phyloP scores from a whole-genome alignment of 257 asterid genomes.

The Lithospermum erythrorhizon region DNA sequence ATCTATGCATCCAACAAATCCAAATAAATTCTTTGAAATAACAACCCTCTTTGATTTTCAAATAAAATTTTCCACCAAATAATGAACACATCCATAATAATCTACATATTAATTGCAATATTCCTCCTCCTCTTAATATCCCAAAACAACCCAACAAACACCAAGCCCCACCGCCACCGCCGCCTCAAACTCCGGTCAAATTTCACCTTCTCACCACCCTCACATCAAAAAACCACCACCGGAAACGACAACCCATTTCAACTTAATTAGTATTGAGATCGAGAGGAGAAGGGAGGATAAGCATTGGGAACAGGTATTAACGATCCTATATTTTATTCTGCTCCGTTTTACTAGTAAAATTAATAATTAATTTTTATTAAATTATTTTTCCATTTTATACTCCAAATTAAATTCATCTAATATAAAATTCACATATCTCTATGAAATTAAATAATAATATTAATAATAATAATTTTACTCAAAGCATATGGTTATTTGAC shows the following conservation, averaged over 20 bases:
- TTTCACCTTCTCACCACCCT: constrained; percentile 40
- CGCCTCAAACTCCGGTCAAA: constrained; percentile 83
- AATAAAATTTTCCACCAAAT: constrained; percentile 18
- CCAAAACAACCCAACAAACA: constrained; percentile 45
- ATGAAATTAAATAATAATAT: too few species aligned
- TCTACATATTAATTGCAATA: constrained; percentile 62
- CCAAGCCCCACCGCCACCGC: constrained; percentile 56
- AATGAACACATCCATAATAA: constrained; percentile 55
- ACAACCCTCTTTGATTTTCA: not conserved
- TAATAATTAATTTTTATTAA: too few species aligned
- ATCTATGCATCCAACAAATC: too few species aligned
- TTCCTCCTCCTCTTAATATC: constrained; percentile 53
- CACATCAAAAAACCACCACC: constrained; percentile 18
- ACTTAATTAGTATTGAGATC: constrained; percentile 69
- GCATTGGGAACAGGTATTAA: constrained; percentile 49
- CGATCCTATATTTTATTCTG: too few species aligned
- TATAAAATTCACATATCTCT: too few species aligned
- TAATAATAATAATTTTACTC: too few species aligned
- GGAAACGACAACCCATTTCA: constrained; percentile 54
- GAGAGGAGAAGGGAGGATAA: constrained; percentile 83
- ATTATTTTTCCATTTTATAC: too few species aligned
- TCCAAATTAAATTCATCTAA: too few species aligned
- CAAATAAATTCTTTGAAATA: too few species aligned
- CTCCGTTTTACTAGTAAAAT: too few species aligned
- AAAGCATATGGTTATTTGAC: too few species aligned